phyloP scores from a whole-genome alignment of 1,284 basidiomycete species.

The Anthracocystis panici-leucophaei region DNA sequence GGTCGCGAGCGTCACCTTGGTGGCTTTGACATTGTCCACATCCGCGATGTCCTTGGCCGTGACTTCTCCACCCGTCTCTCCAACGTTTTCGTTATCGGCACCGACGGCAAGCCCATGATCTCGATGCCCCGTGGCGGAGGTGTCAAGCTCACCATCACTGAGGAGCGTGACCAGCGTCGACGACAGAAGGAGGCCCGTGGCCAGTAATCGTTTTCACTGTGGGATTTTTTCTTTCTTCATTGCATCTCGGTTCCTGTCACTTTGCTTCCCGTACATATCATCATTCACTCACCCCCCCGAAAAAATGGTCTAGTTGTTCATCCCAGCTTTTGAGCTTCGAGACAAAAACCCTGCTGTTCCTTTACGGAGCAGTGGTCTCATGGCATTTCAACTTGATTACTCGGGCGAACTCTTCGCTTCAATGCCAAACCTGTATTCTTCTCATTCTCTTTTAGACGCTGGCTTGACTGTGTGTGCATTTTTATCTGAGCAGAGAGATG shows the following conservation, averaged over 20 bases:
- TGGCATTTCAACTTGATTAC: slow-evolving; percentile 9
- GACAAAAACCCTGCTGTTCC: slow-evolving; percentile 15
- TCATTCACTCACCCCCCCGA: slow-evolving; percentile 7
- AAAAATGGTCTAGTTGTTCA: slow-evolving; percentile 17
- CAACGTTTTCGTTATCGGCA: slow-evolving; percentile 98
- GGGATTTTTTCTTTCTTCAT: neutral
- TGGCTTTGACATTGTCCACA: slow-evolving; percentile 88
- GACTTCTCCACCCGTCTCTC: slow-evolving; percentile 80
- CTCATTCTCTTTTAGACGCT: neutral
- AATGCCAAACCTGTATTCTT: slow-evolving; percentile 43
- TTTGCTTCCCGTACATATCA: slow-evolving; percentile 12
- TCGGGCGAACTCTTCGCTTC: slow-evolving; percentile 17
- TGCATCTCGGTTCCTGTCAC: slow-evolving; percentile 15
- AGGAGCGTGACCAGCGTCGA: slow-evolving; percentile 70
- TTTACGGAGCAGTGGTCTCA: neutral
- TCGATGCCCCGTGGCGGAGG: slow-evolving; percentile 99
- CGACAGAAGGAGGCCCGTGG: slow-evolving; percentile 63
- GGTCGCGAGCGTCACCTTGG: slow-evolving; percentile 97
- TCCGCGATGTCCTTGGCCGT: slow-evolving; percentile 93
- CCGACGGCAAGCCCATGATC: slow-evolving; percentile 94
- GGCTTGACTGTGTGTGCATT: too few relatives aligned
- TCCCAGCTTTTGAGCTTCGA: slow-evolving; percentile 11
- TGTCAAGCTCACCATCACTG: slow-evolving; percentile 80
- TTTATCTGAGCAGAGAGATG: too few relatives aligned
- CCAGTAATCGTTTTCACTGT: slow-evolving; percentile 34